Evolutionary conservation across 1,284 basidiomycete genomes (phyloP).

Genomic region (Apiotrichum gracile): DNA sequence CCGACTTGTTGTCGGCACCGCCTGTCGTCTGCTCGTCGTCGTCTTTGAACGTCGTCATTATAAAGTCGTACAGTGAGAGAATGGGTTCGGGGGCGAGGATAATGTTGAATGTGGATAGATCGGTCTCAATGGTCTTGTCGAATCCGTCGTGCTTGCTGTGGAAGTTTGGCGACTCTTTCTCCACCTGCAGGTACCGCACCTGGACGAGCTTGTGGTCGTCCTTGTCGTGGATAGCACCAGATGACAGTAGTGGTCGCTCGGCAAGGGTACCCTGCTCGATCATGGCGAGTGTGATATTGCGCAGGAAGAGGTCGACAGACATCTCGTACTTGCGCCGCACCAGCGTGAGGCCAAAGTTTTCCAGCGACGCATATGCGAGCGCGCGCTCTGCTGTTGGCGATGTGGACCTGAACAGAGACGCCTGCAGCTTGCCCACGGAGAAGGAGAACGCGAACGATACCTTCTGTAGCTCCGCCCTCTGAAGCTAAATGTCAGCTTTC

Average conservation of each 20-base stretch:
- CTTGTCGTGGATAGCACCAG: slow-evolving; percentile 52
- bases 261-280: slow-evolving; percentile 56
- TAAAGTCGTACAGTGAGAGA: slow-evolving; percentile 88
- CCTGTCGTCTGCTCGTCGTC: slow-evolving; percentile 21
- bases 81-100: slow-evolving; percentile 87
- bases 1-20: slow-evolving; percentile 1
- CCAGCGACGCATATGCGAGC: slow-evolving; percentile 74
- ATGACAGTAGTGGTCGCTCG: slow-evolving; percentile 71
- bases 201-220: slow-evolving; percentile 64
- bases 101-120: slow-evolving; percentile 88
- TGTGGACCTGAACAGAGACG: slow-evolving; percentile 64
- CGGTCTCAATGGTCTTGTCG: slow-evolving; percentile 81
- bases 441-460: slow-evolving; percentile 85
- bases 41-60: slow-evolving; percentile 83
- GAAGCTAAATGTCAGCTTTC: background rate
- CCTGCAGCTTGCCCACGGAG: slow-evolving; percentile 79
- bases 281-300: slow-evolving; percentile 56
- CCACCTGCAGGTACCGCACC: slow-evolving; percentile 76
- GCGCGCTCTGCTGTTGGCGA: slow-evolving; percentile 35
- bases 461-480: slow-evolving; percentile 60
- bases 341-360: slow-evolving; percentile 72
- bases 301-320: slow-evolving; percentile 77
- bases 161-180: slow-evolving; percentile 84
- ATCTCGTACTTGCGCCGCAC: slow-evolving; percentile 76
- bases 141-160: slow-evolving; percentile 74